phyloP scores from a whole-genome alignment of 208 protist species.

The Trypanosomatidae sp. region DNA sequence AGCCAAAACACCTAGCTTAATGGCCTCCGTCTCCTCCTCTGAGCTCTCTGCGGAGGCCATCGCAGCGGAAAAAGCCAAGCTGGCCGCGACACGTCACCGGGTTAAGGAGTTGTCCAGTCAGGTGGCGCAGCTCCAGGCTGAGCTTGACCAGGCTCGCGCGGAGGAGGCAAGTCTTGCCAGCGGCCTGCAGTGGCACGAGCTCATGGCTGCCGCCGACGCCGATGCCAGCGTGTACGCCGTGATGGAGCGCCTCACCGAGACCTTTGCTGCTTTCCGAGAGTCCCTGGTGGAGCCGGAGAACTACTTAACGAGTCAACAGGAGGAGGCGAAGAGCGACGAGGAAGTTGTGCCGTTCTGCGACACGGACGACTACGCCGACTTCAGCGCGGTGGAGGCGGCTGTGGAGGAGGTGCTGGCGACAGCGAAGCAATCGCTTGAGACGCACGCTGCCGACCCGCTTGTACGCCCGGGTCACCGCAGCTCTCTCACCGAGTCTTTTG shows the following conservation, averaged over 20 bases:
- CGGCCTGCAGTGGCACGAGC: conserved; percentile 84
- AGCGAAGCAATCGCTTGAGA: conserved; percentile 27
- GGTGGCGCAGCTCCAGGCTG: background rate
- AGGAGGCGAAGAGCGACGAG: conserved; percentile 11
- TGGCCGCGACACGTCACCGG: no score
- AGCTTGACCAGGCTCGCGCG: no score
- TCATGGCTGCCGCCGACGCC: conserved; percentile 68
- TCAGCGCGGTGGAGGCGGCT: conserved; percentile 47
- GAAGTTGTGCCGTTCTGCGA: conserved; percentile 52
- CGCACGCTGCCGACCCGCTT: background rate
- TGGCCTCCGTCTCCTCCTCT: no score
- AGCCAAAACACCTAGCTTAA: no score
- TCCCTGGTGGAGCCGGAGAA: conserved; percentile 46
- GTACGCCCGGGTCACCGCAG: background rate
- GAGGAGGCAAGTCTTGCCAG: no score
- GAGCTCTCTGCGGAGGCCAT: no score
- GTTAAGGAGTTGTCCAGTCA: background rate
- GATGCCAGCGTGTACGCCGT: conserved; percentile 21
- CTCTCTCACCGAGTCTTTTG: background rate
- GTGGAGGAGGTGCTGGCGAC: conserved; percentile 50
- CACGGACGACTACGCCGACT: conserved; percentile 83
- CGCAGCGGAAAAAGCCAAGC: no score
- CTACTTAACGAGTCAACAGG: conserved; percentile 37
- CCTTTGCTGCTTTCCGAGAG: conserved; percentile 40
- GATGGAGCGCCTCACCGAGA: conserved; percentile 51